These are phyloP conservation scores for Davidsoniella virescens DNA, from an alignment of 2,329 filamentous ascomycete genomes.

Conservation along the genomic window DNA sequence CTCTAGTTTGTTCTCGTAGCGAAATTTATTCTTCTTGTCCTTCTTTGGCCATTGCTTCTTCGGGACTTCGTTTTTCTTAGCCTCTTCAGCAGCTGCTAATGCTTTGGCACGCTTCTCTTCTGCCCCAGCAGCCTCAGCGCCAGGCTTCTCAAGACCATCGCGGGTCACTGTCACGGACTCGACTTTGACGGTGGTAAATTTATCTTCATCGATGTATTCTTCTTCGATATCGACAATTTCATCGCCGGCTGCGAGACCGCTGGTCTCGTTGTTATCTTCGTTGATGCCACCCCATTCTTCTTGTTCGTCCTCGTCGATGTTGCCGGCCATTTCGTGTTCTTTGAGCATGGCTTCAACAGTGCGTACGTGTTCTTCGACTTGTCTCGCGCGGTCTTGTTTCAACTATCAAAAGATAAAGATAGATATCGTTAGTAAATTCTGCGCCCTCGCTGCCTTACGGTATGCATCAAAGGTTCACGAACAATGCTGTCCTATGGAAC, in stretches of 20 bases:
- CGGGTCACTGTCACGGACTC: constrained; percentile 71
- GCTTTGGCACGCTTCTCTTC: constrained; percentile 23
- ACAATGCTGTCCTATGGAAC: background rate
- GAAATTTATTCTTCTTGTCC: constrained; percentile 79
- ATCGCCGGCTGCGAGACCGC: constrained; percentile 29
- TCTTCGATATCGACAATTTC: constrained; percentile 62
- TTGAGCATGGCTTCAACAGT: constrained; percentile 56
- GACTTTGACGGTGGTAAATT: constrained; percentile 86
- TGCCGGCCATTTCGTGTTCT: constrained; percentile 37
- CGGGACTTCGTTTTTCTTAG: constrained; percentile 24
- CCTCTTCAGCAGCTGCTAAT: constrained; percentile 17
- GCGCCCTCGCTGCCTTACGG: background rate
- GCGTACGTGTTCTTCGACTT: constrained; percentile 68
- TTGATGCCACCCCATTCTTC: constrained; percentile 48
- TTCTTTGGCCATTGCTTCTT: constrained; percentile 27
- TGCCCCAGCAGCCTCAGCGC: constrained; percentile 22
- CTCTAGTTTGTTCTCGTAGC: constrained; percentile 80
- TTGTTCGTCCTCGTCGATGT: constrained; percentile 22
- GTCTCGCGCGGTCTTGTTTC: constrained; percentile 63
- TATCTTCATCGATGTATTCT: constrained; percentile 92
- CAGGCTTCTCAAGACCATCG: constrained; percentile 48
- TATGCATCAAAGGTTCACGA: background rate
- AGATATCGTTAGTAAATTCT: background rate
- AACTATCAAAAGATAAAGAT: constrained; percentile 36
- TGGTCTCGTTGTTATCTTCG: constrained; percentile 26